phyloP scores from a whole-genome alignment of 805 yeast species.

The Kodamaea jinghongensis region DNA sequence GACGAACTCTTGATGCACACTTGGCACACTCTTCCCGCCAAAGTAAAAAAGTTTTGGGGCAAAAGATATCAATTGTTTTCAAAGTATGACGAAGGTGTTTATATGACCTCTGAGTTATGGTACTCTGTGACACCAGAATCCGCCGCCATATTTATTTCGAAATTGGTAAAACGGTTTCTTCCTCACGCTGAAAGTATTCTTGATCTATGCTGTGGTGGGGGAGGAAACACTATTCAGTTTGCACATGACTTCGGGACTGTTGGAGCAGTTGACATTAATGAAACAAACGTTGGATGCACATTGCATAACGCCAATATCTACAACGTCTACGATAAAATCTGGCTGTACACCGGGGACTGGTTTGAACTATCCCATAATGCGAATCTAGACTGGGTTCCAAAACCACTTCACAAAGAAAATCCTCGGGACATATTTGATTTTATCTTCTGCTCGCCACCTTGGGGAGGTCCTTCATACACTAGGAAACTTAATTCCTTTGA shows the following conservation, averaged over 20 bases:
- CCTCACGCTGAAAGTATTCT: slow-evolving; percentile 48
- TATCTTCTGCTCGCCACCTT: slow-evolving; percentile 78
- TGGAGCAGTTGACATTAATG: slow-evolving; percentile 61
- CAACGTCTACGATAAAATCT: slow-evolving; percentile 50
- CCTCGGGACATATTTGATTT: slow-evolving; percentile 42
- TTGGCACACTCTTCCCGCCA: slow-evolving; percentile 36
- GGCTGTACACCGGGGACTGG: slow-evolving; percentile 53
- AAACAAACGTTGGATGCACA: slow-evolving; percentile 63
- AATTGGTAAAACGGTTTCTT: slow-evolving; percentile 48
- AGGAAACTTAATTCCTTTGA: slow-evolving; percentile 41
- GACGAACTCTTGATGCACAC: slow-evolving; percentile 35
- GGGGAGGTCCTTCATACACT: slow-evolving; percentile 77
- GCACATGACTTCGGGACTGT: slow-evolving; percentile 55
- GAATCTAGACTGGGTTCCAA: slow-evolving; percentile 34
- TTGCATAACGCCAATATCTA: slow-evolving; percentile 65
- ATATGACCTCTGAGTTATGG: slow-evolving; percentile 74
- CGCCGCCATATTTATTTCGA: slow-evolving; percentile 60
- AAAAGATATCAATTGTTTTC: slow-evolving; percentile 61
- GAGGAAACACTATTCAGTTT: slow-evolving; percentile 80
- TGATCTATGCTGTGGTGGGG: slow-evolving; percentile 85
- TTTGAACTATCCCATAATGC: slow-evolving; percentile 24
- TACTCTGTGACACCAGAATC: slow-evolving; percentile 85
- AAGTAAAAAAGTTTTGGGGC: slow-evolving; percentile 56
- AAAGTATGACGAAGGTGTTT: slow-evolving; percentile 63
- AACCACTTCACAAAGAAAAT: slow-evolving; percentile 14